Base-by-base conservation (phyloP, 139 green algal species). In the Chlamydomonas incerta region DNA sequence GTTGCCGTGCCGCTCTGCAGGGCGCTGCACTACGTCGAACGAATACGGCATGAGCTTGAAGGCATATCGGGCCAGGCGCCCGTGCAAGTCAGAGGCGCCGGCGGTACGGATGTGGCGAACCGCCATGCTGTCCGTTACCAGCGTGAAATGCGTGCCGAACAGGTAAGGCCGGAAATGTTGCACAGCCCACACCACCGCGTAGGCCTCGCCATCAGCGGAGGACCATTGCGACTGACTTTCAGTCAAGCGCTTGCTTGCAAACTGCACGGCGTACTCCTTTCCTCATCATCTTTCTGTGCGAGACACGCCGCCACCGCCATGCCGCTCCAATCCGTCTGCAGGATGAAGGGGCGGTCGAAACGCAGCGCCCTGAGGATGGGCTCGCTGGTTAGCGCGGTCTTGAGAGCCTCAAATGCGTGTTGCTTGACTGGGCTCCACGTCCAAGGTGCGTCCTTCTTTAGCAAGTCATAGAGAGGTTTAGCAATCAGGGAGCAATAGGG, bases 91-190 rank as follows among this genome's bases (percentile, higher is more conserved):
- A 29, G 33, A 66, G 9, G 46, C 70, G 57, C 23, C 75, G 6
- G 87, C 35, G 24, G 89, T 60, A 46, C 69, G 82, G 6, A 83
- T 31, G 57, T 67, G 62, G 0, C 52, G 73, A 11, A 90, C 68
- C 0, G 85, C 83, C 21, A 58, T 29, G n/a, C 87, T 83, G 31
- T 92, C 88, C 0, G 88, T 92, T 2, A 87, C 33, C 2, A 90
- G 28, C 1, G 37, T 75, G n/a, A 92, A 88, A 2, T 60, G 41
- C 2, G n/a, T n/a, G 10, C 88, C 81, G 58, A 87, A 73, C 20
- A 91, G 34, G 41, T 88, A 88, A 15, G 74, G 68, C 28, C 79
- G 68, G 26, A 89, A 88, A 3, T 87, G 79, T 37, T 82, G 57
- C 26, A 74, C 58, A 0, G 63, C 86, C 79, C 71, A 90, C 2